phyloP scores from a whole-genome alignment of 2,329 filamentous ascomycete genomes.

The Hymenoscyphus infarciens region DNA sequence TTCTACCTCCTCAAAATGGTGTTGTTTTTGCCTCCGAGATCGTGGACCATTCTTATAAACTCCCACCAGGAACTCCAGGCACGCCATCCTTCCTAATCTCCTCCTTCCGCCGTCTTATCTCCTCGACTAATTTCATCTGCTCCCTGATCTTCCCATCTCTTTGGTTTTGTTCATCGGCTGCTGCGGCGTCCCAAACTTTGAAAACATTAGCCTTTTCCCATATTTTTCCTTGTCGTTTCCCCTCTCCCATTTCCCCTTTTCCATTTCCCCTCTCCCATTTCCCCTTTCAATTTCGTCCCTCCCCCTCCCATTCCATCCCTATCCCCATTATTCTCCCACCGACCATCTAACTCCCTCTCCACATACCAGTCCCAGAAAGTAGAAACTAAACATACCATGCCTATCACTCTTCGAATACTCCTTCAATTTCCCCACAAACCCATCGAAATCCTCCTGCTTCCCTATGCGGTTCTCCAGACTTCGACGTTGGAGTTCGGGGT shows the following conservation, averaged over 20 bases:
- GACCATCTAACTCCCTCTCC: too few species aligned
- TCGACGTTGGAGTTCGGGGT: constrained; percentile 86
- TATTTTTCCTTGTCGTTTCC: neutral
- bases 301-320: neutral
- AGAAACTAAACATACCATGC: constrained; percentile 61
- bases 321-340: too few species aligned
- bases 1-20: too few species aligned
- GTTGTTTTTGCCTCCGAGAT: neutral
- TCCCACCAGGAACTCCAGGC: constrained; percentile 26
- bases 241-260: neutral
- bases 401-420: constrained; percentile 88
- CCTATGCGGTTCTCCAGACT: constrained; percentile 76
- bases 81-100: constrained; percentile 38
- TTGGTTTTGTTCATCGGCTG: constrained; percentile 38
- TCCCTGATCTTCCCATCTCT: constrained; percentile 37
- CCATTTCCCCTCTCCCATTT: constrained; percentile 1
- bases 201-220: constrained; percentile 6
- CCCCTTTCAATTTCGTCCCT: neutral
- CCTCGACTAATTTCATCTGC: constrained; percentile 37
- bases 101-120: constrained; percentile 40
- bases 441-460: constrained; percentile 80
- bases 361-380: neutral
- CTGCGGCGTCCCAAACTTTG: constrained; percentile 45
- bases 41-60: constrained; percentile 18
- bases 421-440: constrained; percentile 81